Evolutionary conservation across 805 yeast species (phyloP).

Genomic region (Komagataella pseudopastoris): DNA sequence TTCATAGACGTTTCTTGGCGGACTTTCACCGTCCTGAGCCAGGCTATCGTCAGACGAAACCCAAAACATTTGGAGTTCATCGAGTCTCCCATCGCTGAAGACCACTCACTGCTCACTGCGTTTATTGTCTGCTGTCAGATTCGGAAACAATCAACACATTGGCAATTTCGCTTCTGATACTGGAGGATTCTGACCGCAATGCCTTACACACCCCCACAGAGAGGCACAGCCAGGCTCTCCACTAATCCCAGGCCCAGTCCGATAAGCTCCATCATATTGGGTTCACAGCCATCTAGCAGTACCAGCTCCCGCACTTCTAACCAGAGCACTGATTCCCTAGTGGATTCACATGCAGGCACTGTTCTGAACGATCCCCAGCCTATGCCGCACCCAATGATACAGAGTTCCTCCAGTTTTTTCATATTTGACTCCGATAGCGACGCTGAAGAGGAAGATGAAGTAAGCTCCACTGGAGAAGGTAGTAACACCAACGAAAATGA

Average conservation of each 20-base stretch:
- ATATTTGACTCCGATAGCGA: not conserved
- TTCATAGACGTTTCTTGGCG: not conserved
- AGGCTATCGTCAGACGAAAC: not conserved
- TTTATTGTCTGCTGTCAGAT: not conserved
- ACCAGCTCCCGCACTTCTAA: not conserved
- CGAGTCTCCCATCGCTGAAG: not conserved
- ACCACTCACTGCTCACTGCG: not conserved
- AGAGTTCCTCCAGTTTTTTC: not conserved
- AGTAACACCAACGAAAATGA: not conserved
- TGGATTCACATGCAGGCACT: not conserved
- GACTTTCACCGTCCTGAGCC: not conserved
- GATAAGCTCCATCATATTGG: not conserved
- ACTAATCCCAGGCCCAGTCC: not conserved
- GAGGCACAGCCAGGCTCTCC: not conserved
- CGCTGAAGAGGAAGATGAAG: not conserved
- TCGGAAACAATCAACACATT: not conserved
- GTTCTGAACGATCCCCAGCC: not conserved
- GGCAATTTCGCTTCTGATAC: not conserved
- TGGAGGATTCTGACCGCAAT: not conserved
- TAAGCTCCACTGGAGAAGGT: not conserved
- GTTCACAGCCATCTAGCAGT: not conserved
- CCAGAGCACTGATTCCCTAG: not conserved
- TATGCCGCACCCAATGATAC: not conserved
- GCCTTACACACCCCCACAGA: not conserved
- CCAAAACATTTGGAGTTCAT: not conserved